Conservation (phyloP, 163 green algal genomes). For the Chlamydomonas reinhardtii region DNA sequence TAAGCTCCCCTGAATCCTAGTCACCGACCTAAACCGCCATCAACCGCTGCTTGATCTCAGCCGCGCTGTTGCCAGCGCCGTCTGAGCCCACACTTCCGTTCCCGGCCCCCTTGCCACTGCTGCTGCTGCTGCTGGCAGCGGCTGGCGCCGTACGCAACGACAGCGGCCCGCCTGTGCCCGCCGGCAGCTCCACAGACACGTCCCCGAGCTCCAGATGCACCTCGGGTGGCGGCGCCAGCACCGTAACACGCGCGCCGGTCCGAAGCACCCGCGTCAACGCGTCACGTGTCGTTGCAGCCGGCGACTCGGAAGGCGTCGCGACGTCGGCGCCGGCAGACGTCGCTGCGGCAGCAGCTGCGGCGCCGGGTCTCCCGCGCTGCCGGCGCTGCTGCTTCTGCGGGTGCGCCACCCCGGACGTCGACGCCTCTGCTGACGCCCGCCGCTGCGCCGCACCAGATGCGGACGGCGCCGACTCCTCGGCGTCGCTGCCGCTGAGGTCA, state of each 20-base stretch:
- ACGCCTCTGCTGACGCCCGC: too few relatives aligned
- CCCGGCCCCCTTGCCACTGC: background rate
- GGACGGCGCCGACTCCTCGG: too few relatives aligned
- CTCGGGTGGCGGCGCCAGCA: background rate
- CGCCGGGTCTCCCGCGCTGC: background rate
- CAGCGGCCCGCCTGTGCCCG: background rate
- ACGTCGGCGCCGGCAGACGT: too few relatives aligned
- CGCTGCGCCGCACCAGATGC: too few relatives aligned
- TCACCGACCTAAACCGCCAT: background rate
- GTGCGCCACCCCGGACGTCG: background rate
- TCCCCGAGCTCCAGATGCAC: constrained; percentile 6
- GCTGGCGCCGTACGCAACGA: background rate
- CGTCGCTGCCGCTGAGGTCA: too few relatives aligned
- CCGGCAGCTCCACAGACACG: background rate
- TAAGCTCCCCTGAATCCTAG: too few relatives aligned
- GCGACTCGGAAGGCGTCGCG: background rate
- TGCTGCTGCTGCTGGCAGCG: background rate
- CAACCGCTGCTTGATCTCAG: constrained; percentile 22
- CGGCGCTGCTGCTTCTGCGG: background rate
- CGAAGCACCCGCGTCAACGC: background rate
- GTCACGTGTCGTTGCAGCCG: background rate
- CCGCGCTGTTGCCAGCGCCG: background rate
- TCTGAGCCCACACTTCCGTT: background rate
- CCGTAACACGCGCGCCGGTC: background rate
- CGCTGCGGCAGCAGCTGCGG: too few relatives aligned